Base-by-base conservation (phyloP, 495 filamentous ascomycete species). In the Daldinia concentrica region DNA sequence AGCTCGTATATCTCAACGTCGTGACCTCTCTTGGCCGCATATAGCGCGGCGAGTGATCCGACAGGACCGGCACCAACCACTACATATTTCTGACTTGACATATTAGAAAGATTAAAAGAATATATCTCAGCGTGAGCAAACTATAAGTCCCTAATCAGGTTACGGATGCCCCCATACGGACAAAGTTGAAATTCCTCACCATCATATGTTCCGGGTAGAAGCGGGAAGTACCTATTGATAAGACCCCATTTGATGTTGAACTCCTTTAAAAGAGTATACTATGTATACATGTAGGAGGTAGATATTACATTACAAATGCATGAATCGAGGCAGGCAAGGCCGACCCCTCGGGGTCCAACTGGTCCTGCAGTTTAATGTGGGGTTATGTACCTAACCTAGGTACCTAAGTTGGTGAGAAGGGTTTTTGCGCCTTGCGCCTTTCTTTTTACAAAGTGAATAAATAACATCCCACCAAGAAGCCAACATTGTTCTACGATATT, bases 1-100 rank as follows among this genome's bases (percentile, higher is more conserved):
- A 98, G 82, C 78, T 99, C 95, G 80, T 98, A 99, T 63, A 99
- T 85, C 76, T 98, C 93, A 4, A 99, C 95, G 74, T 94, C 83
- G 77, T 97, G 88, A 36, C 93, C 94, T 74, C 93, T 83, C 66
- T 89, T 85, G 1, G 94, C 94, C 58, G 95, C 94, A 81, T 98
- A 99, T 11, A 99, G 82, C 17, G 93, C 95, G 7, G 95, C 93
- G 27, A 99, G 84, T 8, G 94, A 91, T 3, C 95, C 95, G 14
- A 98, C 95, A 0, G 95, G 95, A 1, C 95, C 95, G 30, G 94
- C 95, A 32, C 95, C 95, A 29, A 98, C 87, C 29, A 98, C 86
- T 7, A 97, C 84, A 45, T 91, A 87, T 80, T 93, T 97, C 73
- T 94, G 87, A 59, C 62, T 74, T 24, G 74, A 19, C 72, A 74